These are phyloP conservation scores for Telfairia occidentalis DNA, from an alignment of 331 rosid species.

Conservation along the genomic window DNA sequence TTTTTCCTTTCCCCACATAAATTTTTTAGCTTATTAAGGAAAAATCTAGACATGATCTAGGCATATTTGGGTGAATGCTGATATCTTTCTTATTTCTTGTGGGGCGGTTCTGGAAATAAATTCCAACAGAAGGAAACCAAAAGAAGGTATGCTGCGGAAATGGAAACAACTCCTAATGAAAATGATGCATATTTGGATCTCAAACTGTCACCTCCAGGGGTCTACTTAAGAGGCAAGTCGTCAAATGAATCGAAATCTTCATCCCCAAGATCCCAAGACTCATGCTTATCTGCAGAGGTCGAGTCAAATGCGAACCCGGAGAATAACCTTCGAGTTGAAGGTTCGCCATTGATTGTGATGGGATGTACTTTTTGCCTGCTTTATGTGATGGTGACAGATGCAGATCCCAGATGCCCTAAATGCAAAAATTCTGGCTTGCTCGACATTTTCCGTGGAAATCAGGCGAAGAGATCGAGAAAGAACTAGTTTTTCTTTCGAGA, in stretches of 20 bases:
- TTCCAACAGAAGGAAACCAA: constrained; percentile 3
- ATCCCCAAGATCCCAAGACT: constrained; percentile 17
- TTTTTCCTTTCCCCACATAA: background rate
- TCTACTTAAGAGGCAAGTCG: background rate
- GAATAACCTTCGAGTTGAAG: background rate
- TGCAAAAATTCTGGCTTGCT: constrained; percentile 11
- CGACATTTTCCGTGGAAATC: background rate
- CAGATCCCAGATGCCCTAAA: constrained; percentile 15
- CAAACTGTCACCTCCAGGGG: constrained; percentile 14
- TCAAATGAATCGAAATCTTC: constrained; percentile 1
- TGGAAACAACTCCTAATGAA: background rate
- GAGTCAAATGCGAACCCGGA: background rate
- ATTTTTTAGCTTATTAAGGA: background rate
- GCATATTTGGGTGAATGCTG: background rate
- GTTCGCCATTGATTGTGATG: constrained; percentile 8
- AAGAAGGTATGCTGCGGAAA: background rate
- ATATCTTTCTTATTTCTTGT: background rate
- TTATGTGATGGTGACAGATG: constrained; percentile 11
- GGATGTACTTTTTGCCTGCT: constrained; percentile 12
- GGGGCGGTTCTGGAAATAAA: background rate
- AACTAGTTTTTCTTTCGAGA: background rate
- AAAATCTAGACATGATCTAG: background rate
- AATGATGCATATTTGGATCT: constrained; percentile 13
- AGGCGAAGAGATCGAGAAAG: background rate
- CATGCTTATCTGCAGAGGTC: constrained; percentile 9